These are phyloP conservation scores for Leucosporidium creatinivorum DNA, from an alignment of 768 basidiomycete species.

Conservation along the genomic window DNA sequence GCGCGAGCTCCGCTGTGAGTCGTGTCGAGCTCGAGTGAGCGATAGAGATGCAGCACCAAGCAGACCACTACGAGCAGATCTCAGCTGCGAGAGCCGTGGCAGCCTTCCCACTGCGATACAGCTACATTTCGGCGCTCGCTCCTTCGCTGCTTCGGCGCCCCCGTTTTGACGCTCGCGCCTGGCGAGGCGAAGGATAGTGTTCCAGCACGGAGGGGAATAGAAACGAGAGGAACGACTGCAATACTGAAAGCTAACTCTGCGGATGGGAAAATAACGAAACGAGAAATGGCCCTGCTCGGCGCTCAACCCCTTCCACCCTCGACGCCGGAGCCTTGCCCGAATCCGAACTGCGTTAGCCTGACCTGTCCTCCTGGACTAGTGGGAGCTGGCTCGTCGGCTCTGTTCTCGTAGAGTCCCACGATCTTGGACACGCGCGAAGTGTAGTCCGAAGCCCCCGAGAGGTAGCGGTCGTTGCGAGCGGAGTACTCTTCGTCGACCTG, in stretches of 20 bases:
- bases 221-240: neutral
- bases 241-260: neutral
- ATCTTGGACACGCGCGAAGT: conserved; percentile 14
- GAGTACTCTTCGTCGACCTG: conserved; percentile 12
- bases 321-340: neutral
- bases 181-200: neutral
- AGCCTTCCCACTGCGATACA: too few species aligned
- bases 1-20: neutral
- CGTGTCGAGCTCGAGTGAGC: too few species aligned
- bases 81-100: too few species aligned
- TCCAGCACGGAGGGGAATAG: neutral
- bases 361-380: neutral
- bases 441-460: conserved; percentile 12
- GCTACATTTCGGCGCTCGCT: too few species aligned
- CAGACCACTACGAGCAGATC: too few species aligned
- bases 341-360: neutral
- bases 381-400: neutral
- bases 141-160: too few species aligned
- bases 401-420: neutral
- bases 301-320: too few species aligned
- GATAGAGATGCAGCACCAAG: too few species aligned
- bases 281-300: neutral
- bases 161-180: too few species aligned
- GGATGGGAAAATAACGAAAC: neutral
- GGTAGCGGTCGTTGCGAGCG: conserved; percentile 6